Base-by-base conservation (phyloP, 257 asterid species). In the Buddleja alternifolia region DNA sequence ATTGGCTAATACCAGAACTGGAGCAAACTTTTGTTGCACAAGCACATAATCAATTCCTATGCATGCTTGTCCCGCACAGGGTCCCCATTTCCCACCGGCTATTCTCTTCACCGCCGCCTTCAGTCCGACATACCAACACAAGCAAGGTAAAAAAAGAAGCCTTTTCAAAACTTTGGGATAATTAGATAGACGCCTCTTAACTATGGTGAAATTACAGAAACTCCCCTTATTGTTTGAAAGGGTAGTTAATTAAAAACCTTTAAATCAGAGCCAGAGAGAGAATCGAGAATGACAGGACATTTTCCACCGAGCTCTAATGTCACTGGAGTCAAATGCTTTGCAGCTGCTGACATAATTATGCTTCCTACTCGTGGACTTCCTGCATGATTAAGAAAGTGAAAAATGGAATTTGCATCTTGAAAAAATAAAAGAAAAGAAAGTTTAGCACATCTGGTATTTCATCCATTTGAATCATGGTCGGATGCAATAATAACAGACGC, bases 31-130 rank as follows among this genome's bases (percentile, higher is more conserved):
- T 51, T 78, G 74, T 65, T 86, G 85, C 62, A 90, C 96, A 10
- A 93, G 93, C 53, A 93, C 53, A 74, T 93, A 93, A 78, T 93
- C 97, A 17, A 89, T 70, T 70, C 88, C 97, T 47, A 93, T 80
- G 88, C 99, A 93, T 56, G 95, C 99, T 84, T 93, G 99, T 73
- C 99, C 99, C 16, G 90, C 90, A 72, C 99, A 90, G 4, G 90
- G 78, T 34, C 97, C 99, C 97, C 97, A 93, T 77, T 93, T 93
- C 21, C 88, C 96, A 29, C 89, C 92, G 20, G 71, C 84, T 71
- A 91, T 78, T 83, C 99, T 85, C 85, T 89, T 93, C 70, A 81
- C 87, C 6, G 87, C 90, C 80, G 81, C 86, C 97, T 92, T 58
- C 45, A 77, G 74, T 42, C 67, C 65, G 71, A 24, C 57, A 70